phyloP scores from a whole-genome alignment of 495 filamentous ascomycete genomes.

The Lineolata rhizophorae region DNA sequence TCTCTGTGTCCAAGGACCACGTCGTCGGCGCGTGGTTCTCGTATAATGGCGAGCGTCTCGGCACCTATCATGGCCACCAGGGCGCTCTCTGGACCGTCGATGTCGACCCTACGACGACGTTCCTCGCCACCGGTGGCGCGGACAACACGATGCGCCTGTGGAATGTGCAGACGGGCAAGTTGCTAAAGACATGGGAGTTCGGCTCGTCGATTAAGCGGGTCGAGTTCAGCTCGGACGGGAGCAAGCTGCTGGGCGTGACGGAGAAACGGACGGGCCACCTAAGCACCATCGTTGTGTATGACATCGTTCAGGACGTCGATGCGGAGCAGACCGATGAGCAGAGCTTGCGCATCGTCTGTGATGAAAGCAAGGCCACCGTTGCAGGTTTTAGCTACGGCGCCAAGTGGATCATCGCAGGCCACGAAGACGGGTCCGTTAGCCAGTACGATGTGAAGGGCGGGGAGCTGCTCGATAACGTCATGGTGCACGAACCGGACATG shows the following conservation, averaged over 20 bases:
- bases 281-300: conserved; percentile 77
- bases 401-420: conserved; percentile 90
- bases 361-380: conserved; percentile 89
- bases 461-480: conserved; percentile 55
- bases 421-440: conserved; percentile 85
- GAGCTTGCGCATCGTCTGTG: conserved; percentile 62
- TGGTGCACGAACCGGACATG: conserved; percentile 62
- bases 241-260: conserved; percentile 71
- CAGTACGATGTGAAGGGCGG: conserved; percentile 93
- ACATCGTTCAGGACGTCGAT: conserved; percentile 57
- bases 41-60: conserved; percentile 32
- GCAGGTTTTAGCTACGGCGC: conserved; percentile 83
- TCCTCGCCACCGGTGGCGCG: conserved; percentile 85
- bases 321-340: conserved; percentile 71
- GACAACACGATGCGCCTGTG: conserved; percentile 96
- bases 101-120: conserved; percentile 78
- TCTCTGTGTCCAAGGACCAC: conserved; percentile 95
- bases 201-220: conserved; percentile 87
- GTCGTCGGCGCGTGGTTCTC: conserved; percentile 87
- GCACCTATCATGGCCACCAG: conserved; percentile 90
- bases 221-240: conserved; percentile 86
- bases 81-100: conserved; percentile 98
- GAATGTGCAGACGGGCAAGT: conserved; percentile 85
- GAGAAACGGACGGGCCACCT: conserved; percentile 95
- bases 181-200: conserved; percentile 93